Conservation (phyloP, 2,329 filamentous ascomycete genomes). For the Fusarium cicatricum region DNA sequence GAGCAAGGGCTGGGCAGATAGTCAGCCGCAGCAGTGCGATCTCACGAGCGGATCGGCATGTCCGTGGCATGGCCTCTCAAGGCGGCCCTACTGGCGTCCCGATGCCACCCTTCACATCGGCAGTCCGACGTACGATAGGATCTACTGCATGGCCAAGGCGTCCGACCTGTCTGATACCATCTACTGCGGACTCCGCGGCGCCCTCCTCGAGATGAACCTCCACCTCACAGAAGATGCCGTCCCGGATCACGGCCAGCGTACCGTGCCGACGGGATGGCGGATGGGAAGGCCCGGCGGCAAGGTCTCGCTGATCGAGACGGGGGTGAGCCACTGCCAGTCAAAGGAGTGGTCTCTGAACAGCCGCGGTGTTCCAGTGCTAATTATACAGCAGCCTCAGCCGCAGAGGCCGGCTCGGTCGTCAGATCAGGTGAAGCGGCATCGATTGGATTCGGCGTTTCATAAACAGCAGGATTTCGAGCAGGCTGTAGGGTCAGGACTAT, state of each 20-base stretch:
- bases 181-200: constrained; percentile 59
- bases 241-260: constrained; percentile 4
- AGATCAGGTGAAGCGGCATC: constrained; percentile 26
- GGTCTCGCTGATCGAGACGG: constrained; percentile 45
- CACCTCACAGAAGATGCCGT: constrained; percentile 39
- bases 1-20: constrained; percentile 16
- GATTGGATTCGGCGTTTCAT: constrained; percentile 37
- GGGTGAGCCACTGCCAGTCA: constrained; percentile 40
- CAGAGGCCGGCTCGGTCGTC: background rate
- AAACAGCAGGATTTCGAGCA: constrained; percentile 24
- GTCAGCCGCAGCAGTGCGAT: constrained; percentile 46
- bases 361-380: constrained; percentile 38
- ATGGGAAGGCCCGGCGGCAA: constrained; percentile 31
- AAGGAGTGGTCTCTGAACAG: constrained; percentile 31
- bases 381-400: constrained; percentile 26
- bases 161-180: constrained; percentile 57
- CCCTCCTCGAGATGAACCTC: constrained; percentile 54
- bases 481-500: background rate
- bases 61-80: constrained; percentile 58
- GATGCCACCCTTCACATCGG: constrained; percentile 59
- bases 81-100: constrained; percentile 55
- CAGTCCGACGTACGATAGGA: constrained; percentile 41
- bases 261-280: constrained; percentile 39
- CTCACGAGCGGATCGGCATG: constrained; percentile 47
- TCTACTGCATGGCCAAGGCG: constrained; percentile 59